Base-by-base conservation (phyloP, 2,329 filamentous ascomycete genomes). In the Neurospora sp. region DNA sequence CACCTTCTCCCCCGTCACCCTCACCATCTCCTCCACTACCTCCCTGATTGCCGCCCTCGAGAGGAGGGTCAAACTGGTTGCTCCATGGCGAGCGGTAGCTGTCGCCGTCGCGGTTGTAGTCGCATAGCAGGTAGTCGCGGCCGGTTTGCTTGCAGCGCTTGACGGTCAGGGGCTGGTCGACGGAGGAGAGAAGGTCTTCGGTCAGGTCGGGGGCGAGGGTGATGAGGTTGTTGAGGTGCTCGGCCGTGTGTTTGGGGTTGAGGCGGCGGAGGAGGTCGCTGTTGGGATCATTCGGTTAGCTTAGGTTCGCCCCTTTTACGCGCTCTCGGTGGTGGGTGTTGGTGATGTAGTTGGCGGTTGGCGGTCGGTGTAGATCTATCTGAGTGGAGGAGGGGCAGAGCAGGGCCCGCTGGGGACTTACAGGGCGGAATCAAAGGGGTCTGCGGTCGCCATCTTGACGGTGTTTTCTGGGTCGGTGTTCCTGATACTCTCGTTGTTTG, bases 91-190 rank as follows among this genome's bases (percentile, higher is more conserved):
- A 97, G 73, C 96, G 91, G 87, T 97, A 97, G 82, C 92, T 96
- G 83, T 97, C 95, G 73, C 96, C 96, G 82, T 99, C 96, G 74
- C 96, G 94, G 86, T 99, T 99, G 87, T 99, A 99, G 87, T 99
- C 96, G 86, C 96, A 99, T 77, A 97, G 91, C 68, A 99, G 89
- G 84, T 97, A 99, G 83, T 98, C 96, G 75, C 95, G 92, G 76
- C 93, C 93, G 39, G 92, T 91, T 82, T 94, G 92, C 76, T 89
- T 88, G 85, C 96, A 98, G 74, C 92, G 91, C 76, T 91, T 90
- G 73, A 96, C 87, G 71, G 91, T 89, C 70, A 99, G 90, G 33
- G 96, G 96, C 81, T 98, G 95, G 82, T 99, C 96, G 76, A 99
- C 96, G 33, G 95, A 97, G 74, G 95, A 96, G 74, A 99, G 92